Percentiles rank a stretch among this genome's conserved stretches.
Conservation (phyloP, 805 yeast genomes). For the Dipodascopsis uninucleata region DNA sequence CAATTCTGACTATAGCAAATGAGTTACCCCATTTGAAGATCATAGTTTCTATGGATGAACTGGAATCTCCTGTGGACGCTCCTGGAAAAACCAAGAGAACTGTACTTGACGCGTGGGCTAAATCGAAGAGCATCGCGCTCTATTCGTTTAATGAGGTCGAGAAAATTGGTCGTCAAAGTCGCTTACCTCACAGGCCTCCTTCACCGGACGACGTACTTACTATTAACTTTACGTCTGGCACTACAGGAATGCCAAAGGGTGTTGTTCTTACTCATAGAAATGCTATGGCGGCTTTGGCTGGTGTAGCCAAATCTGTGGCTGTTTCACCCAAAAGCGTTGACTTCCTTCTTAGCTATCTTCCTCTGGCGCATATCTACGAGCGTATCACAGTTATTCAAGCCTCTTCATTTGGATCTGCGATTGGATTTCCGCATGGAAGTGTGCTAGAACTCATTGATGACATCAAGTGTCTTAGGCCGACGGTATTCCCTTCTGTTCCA, state of each 20-base stretch:
- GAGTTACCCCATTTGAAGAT: slow-evolving; percentile 46
- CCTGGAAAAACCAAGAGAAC: slow-evolving; percentile 33
- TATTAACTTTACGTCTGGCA: slow-evolving; percentile 70
- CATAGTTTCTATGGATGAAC: slow-evolving; percentile 54
- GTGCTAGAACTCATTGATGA: slow-evolving; percentile 56
- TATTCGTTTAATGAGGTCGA: slow-evolving; percentile 34
- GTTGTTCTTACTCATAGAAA: slow-evolving; percentile 54
- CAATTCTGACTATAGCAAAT: slow-evolving; percentile 47
- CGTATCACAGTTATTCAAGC: slow-evolving; percentile 45
- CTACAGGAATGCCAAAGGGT: slow-evolving; percentile 76
- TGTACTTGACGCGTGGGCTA: slow-evolving; percentile 37
- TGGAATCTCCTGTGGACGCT: slow-evolving; percentile 30
- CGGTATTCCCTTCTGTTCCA: slow-evolving; percentile 56
- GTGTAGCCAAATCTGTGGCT: slow-evolving; percentile 2
- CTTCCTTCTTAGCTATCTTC: slow-evolving; percentile 43
- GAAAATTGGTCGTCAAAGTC: slow-evolving; percentile 45
- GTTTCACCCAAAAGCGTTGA: slow-evolving; percentile 38
- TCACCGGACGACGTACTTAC: slow-evolving; percentile 53
- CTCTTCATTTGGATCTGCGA: slow-evolving; percentile 46
- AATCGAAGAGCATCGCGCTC: slow-evolving; percentile 8
- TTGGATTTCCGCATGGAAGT: slow-evolving; percentile 56
- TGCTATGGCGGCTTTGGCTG: slow-evolving; percentile 22
- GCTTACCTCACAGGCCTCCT: slow-evolving; percentile 48
- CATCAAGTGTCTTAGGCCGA: slow-evolving; percentile 53
- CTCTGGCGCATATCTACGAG: slow-evolving; percentile 59